Evolutionary conservation across 164 flowering plant genomes (phyloP), one percentile per base, ranked within the genome.

Genomic region (Piper longum): DNA sequence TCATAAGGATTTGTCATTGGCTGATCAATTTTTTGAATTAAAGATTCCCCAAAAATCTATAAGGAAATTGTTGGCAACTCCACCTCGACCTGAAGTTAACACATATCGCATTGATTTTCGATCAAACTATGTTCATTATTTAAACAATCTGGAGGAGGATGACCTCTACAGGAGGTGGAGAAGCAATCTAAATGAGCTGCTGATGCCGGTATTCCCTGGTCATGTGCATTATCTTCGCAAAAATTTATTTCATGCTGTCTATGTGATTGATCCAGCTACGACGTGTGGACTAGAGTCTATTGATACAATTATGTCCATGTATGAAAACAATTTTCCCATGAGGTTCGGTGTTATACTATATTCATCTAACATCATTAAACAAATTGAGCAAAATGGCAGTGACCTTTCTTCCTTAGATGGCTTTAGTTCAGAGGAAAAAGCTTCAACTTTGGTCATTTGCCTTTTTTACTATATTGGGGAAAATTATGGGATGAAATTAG

Each of bases 131-230:
- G 99, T 95, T 67, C 82, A 85, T 74, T 95, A 87, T 73, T 77
- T 95, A 62, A 95, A 95, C 76, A 86, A 95, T 77, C 80, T 95
- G 86, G 99, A 95, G 80, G 96, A 82, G 74, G 99, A 95, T 87
- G 74, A 80, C 55, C 85, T 76, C 84, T 95, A 95, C 74, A 85
- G 64, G 77, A 75, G 87, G 54, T 95, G 99, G 99, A 72, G 96
- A 60, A 87, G 83, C 82, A 95, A 86, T 71, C 4, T 95, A 68
- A 87, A 95, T 77, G 99, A 95, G 85, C 79, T 95, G 61, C 79
- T 95, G 85, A 88, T 91, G 97, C 99, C 99, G 51, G 91, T 81
- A 56, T 95, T 79, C 70, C 99, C 96, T 69, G 97, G 97, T 54
- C 99, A 95, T 72, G 70, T 89, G 48, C 95, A 93, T 18, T 86